These are phyloP conservation scores for Chrysoporthe cubensis DNA, from an alignment of 2,329 filamentous ascomycete species.

Conservation along the genomic window DNA sequence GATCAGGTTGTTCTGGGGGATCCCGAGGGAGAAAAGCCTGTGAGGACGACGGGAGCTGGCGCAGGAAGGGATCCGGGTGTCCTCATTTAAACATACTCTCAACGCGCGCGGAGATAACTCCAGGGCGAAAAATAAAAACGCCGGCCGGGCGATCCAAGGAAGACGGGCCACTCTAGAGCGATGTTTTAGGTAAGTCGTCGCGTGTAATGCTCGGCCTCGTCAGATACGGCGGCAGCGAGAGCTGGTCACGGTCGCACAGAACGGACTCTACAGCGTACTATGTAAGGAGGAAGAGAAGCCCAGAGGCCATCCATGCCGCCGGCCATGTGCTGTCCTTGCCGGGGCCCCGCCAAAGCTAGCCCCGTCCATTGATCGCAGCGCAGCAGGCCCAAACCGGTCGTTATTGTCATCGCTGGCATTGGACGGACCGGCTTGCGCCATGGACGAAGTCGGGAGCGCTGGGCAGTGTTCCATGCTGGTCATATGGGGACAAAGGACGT, in stretches of 20 bases:
- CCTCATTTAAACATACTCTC: conserved; percentile 10
- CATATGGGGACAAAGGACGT: conserved; percentile 10
- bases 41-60: conserved; percentile 17
- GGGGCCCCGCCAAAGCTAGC: conserved; percentile 26
- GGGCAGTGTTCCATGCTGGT: conserved; percentile 25
- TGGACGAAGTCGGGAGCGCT: conserved; percentile 19
- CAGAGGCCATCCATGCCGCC: conserved; percentile 19
- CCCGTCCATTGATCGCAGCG: neutral
- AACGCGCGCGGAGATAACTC: neutral
- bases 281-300: neutral
- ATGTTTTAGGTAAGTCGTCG: conserved; percentile 10
- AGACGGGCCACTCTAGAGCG: conserved; percentile 7
- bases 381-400: conserved; percentile 4
- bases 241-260: conserved; percentile 15
- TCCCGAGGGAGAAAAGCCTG: conserved; percentile 6
- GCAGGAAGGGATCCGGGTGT: conserved; percentile 8
- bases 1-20: neutral
- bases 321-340: conserved; percentile 13
- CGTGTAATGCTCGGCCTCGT: conserved; percentile 9
- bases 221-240: neutral
- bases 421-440: conserved; percentile 17
- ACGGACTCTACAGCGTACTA: neutral
- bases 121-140: conserved; percentile 8
- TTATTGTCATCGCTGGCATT: conserved; percentile 22
- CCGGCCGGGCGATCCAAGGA: neutral